Evolutionary conservation across 495 filamentous ascomycete species (phyloP).

Genomic region (Haplographium delicatum): DNA sequence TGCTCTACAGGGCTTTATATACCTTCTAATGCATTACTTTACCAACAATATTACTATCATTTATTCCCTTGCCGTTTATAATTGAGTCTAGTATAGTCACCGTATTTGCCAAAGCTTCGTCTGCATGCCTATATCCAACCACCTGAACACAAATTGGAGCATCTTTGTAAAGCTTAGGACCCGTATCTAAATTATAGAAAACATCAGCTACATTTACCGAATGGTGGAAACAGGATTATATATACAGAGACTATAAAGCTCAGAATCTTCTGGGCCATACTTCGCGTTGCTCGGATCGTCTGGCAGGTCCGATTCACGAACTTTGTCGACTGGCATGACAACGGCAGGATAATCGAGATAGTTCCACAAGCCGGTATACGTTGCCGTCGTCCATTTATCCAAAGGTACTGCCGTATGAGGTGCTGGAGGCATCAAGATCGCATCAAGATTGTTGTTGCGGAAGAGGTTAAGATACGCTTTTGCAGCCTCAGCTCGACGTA

Average conservation of each 20-base stretch:
- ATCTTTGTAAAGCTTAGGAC: slow-evolving; percentile 6
- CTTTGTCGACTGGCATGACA: slow-evolving; percentile 16
- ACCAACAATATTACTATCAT: no score
- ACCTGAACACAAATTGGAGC: slow-evolving; percentile 10
- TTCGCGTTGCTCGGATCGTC: slow-evolving; percentile 11
- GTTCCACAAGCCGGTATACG: slow-evolving; percentile 34
- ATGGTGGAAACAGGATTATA: not conserved
- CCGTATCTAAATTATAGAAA: slow-evolving; percentile 1
- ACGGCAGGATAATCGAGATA: slow-evolving; percentile 15
- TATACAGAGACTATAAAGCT: slow-evolving; percentile 15
- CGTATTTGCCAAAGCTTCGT: slow-evolving; percentile 6
- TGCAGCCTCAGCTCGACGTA: not conserved
- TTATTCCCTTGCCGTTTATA: no score
- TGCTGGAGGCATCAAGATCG: slow-evolving; percentile 29
- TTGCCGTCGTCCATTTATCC: slow-evolving; percentile 25
- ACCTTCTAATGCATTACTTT: no score
- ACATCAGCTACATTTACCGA: not conserved
- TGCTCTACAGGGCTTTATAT: no score
- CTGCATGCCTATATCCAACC: slow-evolving; percentile 7
- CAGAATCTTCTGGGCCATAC: slow-evolving; percentile 5
- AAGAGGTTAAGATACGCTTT: slow-evolving; percentile 3
- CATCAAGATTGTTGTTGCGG: slow-evolving; percentile 23
- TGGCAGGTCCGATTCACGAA: not conserved
- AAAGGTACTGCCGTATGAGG: slow-evolving; percentile 31
- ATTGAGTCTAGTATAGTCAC: slow-evolving; percentile 7